Conservation (phyloP, 1,284 basidiomycete genomes). For the Apiotrichum veenhuisii region DNA sequence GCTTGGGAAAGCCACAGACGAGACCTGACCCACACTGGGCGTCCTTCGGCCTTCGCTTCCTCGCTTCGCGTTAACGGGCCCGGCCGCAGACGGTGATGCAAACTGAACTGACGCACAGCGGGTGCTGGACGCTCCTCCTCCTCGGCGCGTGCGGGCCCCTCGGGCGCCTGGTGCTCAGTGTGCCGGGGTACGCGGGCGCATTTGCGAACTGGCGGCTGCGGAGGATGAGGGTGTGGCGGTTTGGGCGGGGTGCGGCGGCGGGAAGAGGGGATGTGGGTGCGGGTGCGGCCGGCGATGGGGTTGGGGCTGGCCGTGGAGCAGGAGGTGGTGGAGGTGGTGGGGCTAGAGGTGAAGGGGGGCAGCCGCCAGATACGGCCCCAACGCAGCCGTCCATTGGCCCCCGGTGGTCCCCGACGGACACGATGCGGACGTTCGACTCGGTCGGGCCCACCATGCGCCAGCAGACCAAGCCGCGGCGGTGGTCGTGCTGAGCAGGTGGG, state of each 20-base stretch:
- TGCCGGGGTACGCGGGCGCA: background rate
- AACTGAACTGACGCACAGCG: background rate
- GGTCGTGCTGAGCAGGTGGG: background rate
- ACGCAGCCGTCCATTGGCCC: too few relatives aligned
- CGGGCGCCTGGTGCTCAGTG: background rate
- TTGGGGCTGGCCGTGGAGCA: too few relatives aligned
- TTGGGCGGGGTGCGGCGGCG: background rate
- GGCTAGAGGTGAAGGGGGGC: too few relatives aligned
- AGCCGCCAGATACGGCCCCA: too few relatives aligned
- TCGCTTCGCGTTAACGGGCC: too few relatives aligned
- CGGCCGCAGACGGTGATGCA: too few relatives aligned
- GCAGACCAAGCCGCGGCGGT: background rate
- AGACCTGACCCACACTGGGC: too few relatives aligned
- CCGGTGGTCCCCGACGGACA: too few relatives aligned
- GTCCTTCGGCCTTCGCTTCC: too few relatives aligned
- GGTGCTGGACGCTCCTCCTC: constrained; percentile 1
- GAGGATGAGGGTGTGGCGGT: background rate
- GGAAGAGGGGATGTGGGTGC: background rate
- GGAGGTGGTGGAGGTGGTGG: too few relatives aligned
- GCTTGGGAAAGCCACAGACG: too few relatives aligned
- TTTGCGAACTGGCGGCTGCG: background rate
- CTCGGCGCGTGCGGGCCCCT: background rate
- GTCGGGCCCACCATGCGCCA: constrained; percentile 2
- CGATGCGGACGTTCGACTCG: background rate
- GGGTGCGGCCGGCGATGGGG: background rate